These are phyloP conservation scores for Mrakia blollopis DNA, from an alignment of 768 basidiomycete genomes.

Conservation along the genomic window DNA sequence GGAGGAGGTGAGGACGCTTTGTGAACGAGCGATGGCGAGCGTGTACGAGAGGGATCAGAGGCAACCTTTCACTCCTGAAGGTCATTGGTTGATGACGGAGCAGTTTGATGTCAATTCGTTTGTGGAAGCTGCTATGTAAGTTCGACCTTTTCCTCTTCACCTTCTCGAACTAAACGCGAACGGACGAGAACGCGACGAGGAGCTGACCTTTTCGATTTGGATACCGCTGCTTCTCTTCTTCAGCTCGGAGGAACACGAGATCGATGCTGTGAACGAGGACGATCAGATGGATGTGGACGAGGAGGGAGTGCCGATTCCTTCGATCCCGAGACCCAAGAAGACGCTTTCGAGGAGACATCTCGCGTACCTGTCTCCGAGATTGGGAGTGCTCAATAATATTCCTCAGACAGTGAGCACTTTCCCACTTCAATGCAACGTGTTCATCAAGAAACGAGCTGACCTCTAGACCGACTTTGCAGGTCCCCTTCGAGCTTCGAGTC, in stretches of 20 bases:
- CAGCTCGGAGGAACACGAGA: slow-evolving; percentile 58
- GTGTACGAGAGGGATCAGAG: slow-evolving; percentile 79
- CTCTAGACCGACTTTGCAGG: slow-evolving; percentile 57
- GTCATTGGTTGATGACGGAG: slow-evolving; percentile 71
- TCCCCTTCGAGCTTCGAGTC: slow-evolving; percentile 88
- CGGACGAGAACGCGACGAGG: neutral
- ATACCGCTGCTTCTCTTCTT: neutral
- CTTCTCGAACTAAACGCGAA: too few species aligned
- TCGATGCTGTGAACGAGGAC: slow-evolving; percentile 16
- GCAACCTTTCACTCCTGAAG: slow-evolving; percentile 70
- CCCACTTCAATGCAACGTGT: too few species aligned
- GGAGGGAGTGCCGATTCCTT: slow-evolving; percentile 33
- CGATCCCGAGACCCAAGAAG: slow-evolving; percentile 34
- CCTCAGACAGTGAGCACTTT: slow-evolving; percentile 16
- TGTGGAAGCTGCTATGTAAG: slow-evolving; percentile 79
- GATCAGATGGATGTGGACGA: slow-evolving; percentile 32
- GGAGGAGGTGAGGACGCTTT: slow-evolving; percentile 67
- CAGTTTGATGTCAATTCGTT: slow-evolving; percentile 64
- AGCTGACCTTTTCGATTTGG: neutral
- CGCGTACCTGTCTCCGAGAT: slow-evolving; percentile 70
- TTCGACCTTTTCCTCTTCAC: too few species aligned
- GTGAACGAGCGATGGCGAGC: slow-evolving; percentile 68
- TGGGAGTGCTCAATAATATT: slow-evolving; percentile 84
- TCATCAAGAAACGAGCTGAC: too few species aligned
- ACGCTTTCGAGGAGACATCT: slow-evolving; percentile 62